Percentiles rank a stretch among this genome's conserved stretches.
Evolutionary conservation across 2,329 filamentous ascomycete species (phyloP).

Genomic region (Aspergillus persii): DNA sequence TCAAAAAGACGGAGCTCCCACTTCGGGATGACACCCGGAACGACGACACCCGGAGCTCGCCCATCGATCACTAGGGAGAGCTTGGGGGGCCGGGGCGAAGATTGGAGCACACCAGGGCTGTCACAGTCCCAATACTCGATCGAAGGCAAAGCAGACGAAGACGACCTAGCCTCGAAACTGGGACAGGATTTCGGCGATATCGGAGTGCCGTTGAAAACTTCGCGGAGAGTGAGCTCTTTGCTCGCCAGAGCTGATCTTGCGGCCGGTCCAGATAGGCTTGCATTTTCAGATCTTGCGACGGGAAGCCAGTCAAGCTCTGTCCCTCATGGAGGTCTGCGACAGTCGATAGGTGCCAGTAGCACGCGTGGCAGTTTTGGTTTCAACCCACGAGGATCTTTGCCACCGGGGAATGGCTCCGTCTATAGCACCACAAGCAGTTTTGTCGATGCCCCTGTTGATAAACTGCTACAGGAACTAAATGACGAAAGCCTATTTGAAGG

Average conservation of each 20-base stretch:
- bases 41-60: conserved; percentile 69
- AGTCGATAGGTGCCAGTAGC: conserved; percentile 70
- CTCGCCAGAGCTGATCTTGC: conserved; percentile 83
- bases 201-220: conserved; percentile 56
- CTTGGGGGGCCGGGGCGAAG: conserved; percentile 58
- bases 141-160: conserved; percentile 56
- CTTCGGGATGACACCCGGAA: conserved; percentile 64
- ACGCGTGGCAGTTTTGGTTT: conserved; percentile 61
- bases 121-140: conserved; percentile 40
- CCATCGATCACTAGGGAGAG: conserved; percentile 72
- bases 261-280: conserved; percentile 74
- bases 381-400: conserved; percentile 56
- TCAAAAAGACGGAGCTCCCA: conserved; percentile 67
- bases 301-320: conserved; percentile 37
- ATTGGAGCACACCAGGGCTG: conserved; percentile 40
- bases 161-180: conserved; percentile 66
- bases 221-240: conserved; percentile 86
- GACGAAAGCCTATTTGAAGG: conserved; percentile 63
- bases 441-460: conserved; percentile 67
- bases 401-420: conserved; percentile 47
- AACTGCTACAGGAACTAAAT: conserved; percentile 66
- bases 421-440: conserved; percentile 58
- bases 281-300: conserved; percentile 71
- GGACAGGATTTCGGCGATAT: conserved; percentile 63
- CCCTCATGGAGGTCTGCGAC: conserved; percentile 53